Evolutionary conservation across 352 stramenopile species (phyloP).

Genomic region (Peronosclerospora sorghi): DNA sequence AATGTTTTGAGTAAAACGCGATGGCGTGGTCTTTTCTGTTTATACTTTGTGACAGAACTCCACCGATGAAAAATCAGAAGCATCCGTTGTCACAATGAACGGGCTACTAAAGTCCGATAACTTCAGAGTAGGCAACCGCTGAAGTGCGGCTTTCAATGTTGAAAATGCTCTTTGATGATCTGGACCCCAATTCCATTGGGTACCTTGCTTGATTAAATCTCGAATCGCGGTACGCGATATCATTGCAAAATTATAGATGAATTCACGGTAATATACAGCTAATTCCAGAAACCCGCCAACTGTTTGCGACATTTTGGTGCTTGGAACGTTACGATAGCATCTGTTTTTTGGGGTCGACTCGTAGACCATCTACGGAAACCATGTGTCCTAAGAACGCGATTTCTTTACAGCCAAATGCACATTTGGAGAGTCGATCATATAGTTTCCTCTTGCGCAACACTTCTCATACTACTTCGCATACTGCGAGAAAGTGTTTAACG

Average conservation of each 20-base stretch:
- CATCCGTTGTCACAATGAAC: conserved; percentile 28
- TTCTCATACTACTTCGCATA: conserved; percentile 24
- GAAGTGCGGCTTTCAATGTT: too few relatives aligned
- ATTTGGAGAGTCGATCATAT: conserved; percentile 14
- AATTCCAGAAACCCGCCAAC: conserved; percentile 18
- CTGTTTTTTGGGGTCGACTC: conserved; percentile 11
- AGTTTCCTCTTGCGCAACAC: conserved; percentile 12
- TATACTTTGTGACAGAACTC: background rate
- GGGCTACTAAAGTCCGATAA: conserved; percentile 4
- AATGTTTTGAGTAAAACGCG: background rate
- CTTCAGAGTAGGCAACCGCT: too few relatives aligned
- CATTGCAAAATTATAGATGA: conserved; percentile 14
- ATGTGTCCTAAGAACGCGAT: conserved; percentile 20
- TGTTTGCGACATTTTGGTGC: conserved; percentile 1
- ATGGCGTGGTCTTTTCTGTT: background rate
- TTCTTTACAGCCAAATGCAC: conserved; percentile 4
- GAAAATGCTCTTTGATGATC: too few relatives aligned
- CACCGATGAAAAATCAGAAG: conserved; percentile 9
- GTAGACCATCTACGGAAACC: conserved; percentile 4
- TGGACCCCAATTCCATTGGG: conserved; percentile 8
- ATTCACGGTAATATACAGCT: conserved; percentile 17
- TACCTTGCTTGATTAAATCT: conserved; percentile 16
- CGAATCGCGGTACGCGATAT: conserved; percentile 11
- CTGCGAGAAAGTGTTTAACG: conserved; percentile 7
- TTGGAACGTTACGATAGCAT: conserved; percentile 1